Base-by-base conservation (phyloP, 2,329 filamentous ascomycete species). In the Neoscytalidium dimidiatum region DNA sequence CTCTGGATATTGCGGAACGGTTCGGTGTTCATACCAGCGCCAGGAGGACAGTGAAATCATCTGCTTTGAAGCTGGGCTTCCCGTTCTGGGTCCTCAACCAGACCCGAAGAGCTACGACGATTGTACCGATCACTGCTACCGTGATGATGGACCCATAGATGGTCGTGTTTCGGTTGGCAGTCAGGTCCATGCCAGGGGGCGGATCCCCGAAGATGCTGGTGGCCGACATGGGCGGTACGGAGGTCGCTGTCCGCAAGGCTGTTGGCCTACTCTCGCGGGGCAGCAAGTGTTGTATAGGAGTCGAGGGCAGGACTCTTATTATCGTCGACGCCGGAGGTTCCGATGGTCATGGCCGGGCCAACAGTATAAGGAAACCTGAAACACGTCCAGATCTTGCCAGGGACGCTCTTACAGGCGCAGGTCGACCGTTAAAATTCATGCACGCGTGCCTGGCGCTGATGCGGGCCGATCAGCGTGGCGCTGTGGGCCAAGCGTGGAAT, bases 61-160 rank as follows among this genome's bases (percentile, higher is more conserved):
- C 64, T 11, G 33, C 26, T 8, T 43, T 35, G 17, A 66, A 51
- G 26, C 26, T 19, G 3, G 49, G 41, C 14, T 33, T 43, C 17
- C 43, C 41, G 11, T 44, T 46, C 29, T 35, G 51, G 3, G 17
- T 53, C 35, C 64, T 29, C 28, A 41, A 14, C n/a, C 41, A 8
- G 19, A 38, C 26, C 9, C 64, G 64, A 1, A 66, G 26, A 3
- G 38, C 48, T 11, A 66, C 64, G 8, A 46, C 21, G 6, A 62
- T 23, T 17, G 64, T 62, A 4, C 43, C 64, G 23, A 66, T 56
- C 11, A 62, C 28, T n/a, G 56, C 56, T 8, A 66, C 26, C 4
- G 64, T 41, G 33, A 66, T 62, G 33, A 62, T 56, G 13, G 64
- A 31, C 7, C 64, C 56, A 23, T 61, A 66, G 26, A 56, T 62